phyloP scores from a whole-genome alignment of 1,284 basidiomycete genomes.

The Irpex rosettiformis region DNA sequence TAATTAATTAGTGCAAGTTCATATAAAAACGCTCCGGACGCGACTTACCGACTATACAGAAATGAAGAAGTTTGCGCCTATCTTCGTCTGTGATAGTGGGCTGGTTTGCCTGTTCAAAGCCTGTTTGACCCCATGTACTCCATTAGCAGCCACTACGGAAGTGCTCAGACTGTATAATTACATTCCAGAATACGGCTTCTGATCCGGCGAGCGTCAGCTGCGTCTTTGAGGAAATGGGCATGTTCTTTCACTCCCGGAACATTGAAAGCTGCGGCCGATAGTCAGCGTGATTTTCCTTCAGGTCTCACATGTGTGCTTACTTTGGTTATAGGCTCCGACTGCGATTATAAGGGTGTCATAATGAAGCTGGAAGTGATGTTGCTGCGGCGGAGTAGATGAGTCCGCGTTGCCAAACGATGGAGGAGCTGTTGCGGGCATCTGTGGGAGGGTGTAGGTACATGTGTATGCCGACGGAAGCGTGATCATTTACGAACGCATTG shows the following conservation, averaged over 20 bases:
- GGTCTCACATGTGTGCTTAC: constrained; percentile 37
- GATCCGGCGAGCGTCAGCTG: constrained; percentile 79
- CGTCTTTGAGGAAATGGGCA: constrained; percentile 81
- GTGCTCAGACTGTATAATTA: constrained; percentile 18
- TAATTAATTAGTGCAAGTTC: constrained; percentile 12
- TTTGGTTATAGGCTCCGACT: constrained; percentile 84
- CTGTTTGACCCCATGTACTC: constrained; percentile 27
- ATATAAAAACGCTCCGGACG: constrained; percentile 11
- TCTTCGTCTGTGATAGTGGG: constrained; percentile 66
- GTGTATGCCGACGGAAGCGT: not conserved
- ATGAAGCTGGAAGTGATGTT: constrained; percentile 34
- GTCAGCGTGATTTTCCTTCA: not conserved
- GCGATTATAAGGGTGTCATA: constrained; percentile 86
- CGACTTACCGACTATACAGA: constrained; percentile 73
- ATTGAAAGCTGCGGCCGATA: constrained; percentile 46
- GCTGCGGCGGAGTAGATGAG: not conserved
- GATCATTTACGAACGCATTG: constrained; percentile 48
- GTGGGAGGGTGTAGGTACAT: not conserved
- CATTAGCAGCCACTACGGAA: not conserved
- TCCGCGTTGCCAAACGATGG: constrained; percentile 22
- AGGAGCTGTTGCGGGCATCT: constrained; percentile 59
- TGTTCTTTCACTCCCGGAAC: constrained; percentile 73
- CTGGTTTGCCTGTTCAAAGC: constrained; percentile 79
- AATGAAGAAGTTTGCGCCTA: constrained; percentile 67
- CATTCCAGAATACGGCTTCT: constrained; percentile 74